These are phyloP conservation scores for Penicillium sp. DNA, from an alignment of 2,329 filamentous ascomycete genomes.

Conservation along the genomic window DNA sequence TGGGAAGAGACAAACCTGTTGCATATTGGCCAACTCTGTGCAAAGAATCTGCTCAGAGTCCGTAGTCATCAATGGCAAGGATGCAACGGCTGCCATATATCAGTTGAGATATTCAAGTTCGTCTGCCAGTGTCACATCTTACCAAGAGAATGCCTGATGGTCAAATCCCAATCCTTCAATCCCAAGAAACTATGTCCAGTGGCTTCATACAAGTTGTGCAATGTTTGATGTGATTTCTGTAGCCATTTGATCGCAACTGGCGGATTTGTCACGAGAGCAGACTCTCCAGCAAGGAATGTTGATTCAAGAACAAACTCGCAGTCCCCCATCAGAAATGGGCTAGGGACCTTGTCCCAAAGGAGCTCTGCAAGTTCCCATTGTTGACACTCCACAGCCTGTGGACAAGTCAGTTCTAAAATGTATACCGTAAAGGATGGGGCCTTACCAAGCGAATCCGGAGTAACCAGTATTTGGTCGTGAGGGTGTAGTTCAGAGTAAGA, in stretches of 20 bases:
- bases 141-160: conserved; percentile 66
- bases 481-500: conserved; percentile 8
- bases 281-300: conserved; percentile 71
- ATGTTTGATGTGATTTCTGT: conserved; percentile 62
- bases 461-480: conserved; percentile 62
- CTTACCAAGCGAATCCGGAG: conserved; percentile 68
- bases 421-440: conserved; percentile 4
- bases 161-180: conserved; percentile 64
- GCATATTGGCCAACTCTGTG: background rate
- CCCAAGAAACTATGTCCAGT: conserved; percentile 55
- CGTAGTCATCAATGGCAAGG: conserved; percentile 33
- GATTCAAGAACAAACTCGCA: conserved; percentile 62
- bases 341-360: conserved; percentile 66
- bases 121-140: conserved; percentile 30
- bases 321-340: conserved; percentile 45
- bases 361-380: conserved; percentile 76
- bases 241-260: conserved; percentile 71
- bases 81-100: conserved; percentile 30
- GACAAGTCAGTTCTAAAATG: background rate
- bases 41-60: conserved; percentile 15
- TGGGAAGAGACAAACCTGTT: background rate
- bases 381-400: conserved; percentile 73
- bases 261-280: conserved; percentile 56
- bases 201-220: conserved; percentile 54
- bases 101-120: background rate